Evolutionary conservation across 805 yeast species (phyloP), one percentile per base, ranked within the genome.

Genomic region (Yarrowia sp.): DNA sequence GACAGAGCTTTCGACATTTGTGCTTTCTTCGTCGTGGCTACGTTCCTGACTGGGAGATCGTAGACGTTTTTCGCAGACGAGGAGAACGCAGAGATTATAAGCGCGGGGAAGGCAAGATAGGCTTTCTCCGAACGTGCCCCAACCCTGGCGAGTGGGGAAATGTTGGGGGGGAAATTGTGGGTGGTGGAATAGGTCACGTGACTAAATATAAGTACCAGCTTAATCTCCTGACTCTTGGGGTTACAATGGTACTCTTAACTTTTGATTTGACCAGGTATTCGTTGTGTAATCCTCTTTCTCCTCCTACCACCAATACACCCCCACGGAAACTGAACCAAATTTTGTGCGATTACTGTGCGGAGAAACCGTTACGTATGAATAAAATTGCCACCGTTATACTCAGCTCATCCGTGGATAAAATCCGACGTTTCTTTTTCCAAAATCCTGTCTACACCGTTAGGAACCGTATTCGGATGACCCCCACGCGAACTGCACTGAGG

Each of bases 101-200:
- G 52, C 64, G 65, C 52, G 65, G 65, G 65, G 65, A 35, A 59
- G 16, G 5, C 9, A 5, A 55, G 61, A 55, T 55, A 55, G 61
- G 61, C 61, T 55, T 55, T 55, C 46, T 35, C 64, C 65, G 42
- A 45, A 59, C 52, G 5, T 19, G 41, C 65, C 65, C 65, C 52
- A 45, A 59, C 65, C 65, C 65, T 59, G 65, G 36, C 41, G 50
- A 48, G 52, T 49, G 53, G 65, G 65, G 65, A 45, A 59, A 32
- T 56, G 41, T 56, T 56, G 63, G 40, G 38, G 50, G n/a, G 49
- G 2, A 10, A n/a, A 8, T 16, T 46, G 50, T 12, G 50, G 35
- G 10, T 9, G 40, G 9, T 38, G 1, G 1, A 38, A 8, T 1
- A 19, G 1, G 19, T 19, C 19, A 19, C 19, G 19, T 19, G 19